A percentile compares a stretch with the other conserved stretches of the same genome.
Conservation (phyloP, 768 basidiomycete species). For the Chalciporus piperatus region DNA sequence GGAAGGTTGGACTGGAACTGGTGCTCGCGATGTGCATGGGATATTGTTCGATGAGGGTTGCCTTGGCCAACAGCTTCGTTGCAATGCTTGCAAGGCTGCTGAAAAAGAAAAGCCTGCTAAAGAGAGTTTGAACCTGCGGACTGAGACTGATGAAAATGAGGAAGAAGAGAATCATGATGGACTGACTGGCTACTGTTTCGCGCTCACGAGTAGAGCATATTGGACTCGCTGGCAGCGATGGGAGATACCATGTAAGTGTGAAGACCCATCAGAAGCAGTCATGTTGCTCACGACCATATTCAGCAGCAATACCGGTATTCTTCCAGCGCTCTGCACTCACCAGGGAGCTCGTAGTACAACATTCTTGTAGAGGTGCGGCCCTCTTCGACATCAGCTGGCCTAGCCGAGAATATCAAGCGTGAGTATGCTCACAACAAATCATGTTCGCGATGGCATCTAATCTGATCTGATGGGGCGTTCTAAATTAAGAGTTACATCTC, state of each 20-base stretch:
- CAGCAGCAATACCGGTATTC: conserved; percentile 20
- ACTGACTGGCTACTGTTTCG: conserved; percentile 8
- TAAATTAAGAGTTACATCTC: conserved; percentile 21
- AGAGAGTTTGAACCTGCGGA: background rate
- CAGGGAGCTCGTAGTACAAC: conserved; percentile 21
- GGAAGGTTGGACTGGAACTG: background rate
- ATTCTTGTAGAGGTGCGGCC: conserved; percentile 22
- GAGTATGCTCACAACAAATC: too few species aligned
- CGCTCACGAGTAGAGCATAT: conserved; percentile 15
- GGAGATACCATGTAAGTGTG: conserved; percentile 17
- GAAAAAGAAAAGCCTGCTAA: conserved; percentile 9
- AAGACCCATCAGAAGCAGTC: background rate
- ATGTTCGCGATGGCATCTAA: too few species aligned
- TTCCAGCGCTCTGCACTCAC: conserved; percentile 18
- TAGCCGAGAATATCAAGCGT: conserved; percentile 24
- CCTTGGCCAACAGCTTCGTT: background rate
- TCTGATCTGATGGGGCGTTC: background rate
- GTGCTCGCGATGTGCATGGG: background rate
- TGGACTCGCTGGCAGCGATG: conserved; percentile 20
- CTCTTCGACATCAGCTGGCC: conserved; percentile 15
- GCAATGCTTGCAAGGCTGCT: background rate
- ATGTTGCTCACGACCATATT: background rate
- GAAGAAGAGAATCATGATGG: background rate
- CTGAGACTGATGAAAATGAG: conserved; percentile 1
- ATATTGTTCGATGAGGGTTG: background rate